Evolutionary conservation across 1,284 basidiomycete genomes (phyloP).

Genomic region (Meira nashicola): DNA sequence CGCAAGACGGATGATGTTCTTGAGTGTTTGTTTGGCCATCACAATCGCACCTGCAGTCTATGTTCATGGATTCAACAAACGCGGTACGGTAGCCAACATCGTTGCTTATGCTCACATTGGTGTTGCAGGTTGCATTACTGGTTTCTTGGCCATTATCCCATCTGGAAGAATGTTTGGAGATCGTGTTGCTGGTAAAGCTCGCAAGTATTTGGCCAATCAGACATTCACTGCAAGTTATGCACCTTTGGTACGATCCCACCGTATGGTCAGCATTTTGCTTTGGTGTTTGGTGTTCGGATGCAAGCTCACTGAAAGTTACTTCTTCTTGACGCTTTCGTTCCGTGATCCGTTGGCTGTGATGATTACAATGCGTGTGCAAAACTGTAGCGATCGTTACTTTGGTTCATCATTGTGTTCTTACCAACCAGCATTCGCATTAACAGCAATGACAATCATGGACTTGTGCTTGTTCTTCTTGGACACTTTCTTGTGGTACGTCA

Average conservation of each 20-base stretch:
- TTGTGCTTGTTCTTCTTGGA: constrained; percentile 52
- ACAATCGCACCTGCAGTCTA: constrained; percentile 50
- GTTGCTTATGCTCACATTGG: constrained; percentile 44
- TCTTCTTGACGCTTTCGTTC: constrained; percentile 52
- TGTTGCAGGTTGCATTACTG: constrained; percentile 43
- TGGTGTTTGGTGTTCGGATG: constrained; percentile 51
- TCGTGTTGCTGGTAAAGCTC: constrained; percentile 49
- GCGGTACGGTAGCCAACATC: constrained; percentile 34
- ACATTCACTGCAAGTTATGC: constrained; percentile 52
- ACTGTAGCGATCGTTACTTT: constrained; percentile 52
- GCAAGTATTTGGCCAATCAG: constrained; percentile 53
- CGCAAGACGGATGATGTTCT: constrained; percentile 46
- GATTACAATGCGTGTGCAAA: constrained; percentile 48
- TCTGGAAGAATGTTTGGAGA: constrained; percentile 51
- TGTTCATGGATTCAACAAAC: constrained; percentile 44
- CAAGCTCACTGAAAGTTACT: constrained; percentile 54
- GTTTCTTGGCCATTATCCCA: constrained; percentile 48
- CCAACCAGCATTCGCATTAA: constrained; percentile 50
- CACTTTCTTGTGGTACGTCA: constrained; percentile 53
- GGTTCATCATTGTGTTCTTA: constrained; percentile 46
- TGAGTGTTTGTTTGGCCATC: constrained; percentile 47
- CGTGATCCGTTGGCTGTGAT: constrained; percentile 52
- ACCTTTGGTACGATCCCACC: constrained; percentile 36
- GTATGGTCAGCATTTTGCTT: constrained; percentile 45
- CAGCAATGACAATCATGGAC: constrained; percentile 52